These are phyloP conservation scores for Hypericum perforatum DNA, from an alignment of 345 rosid genomes.

Conservation along the genomic window DNA sequence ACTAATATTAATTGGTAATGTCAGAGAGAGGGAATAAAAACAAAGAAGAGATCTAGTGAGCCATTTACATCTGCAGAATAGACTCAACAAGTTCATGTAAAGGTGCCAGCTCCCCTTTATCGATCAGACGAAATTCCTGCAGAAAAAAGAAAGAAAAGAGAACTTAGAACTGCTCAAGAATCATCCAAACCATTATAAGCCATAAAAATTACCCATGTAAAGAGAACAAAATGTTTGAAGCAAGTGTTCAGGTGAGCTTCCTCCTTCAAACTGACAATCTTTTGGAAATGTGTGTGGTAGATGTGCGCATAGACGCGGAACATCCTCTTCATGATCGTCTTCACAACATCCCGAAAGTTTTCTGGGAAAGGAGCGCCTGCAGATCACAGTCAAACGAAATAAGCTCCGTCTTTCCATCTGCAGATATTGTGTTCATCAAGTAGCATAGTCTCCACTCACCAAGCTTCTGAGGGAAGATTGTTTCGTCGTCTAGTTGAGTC, in stretches of 20 bases:
- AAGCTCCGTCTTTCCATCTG: background rate
- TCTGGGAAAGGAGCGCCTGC: slow-evolving; percentile 95
- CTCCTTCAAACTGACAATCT: slow-evolving; percentile 96
- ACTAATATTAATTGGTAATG: too few species aligned
- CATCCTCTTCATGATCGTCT: slow-evolving; percentile 85
- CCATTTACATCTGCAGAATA: slow-evolving; percentile 14
- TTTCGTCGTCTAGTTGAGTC: slow-evolving; percentile 89
- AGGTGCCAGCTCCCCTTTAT: slow-evolving; percentile 97
- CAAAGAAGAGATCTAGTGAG: too few species aligned
- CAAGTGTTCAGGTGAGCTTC: slow-evolving; percentile 99
- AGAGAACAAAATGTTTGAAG: slow-evolving; percentile 95
- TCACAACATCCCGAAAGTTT: slow-evolving; percentile 92
- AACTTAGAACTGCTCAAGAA: background rate
- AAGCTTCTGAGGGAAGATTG: slow-evolving; percentile 92
- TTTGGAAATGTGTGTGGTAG: slow-evolving; percentile 95
- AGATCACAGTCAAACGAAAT: slow-evolving; percentile 5
- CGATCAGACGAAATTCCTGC: slow-evolving; percentile 88
- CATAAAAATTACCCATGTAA: slow-evolving; percentile 67
- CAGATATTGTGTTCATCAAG: too few species aligned
- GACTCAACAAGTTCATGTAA: slow-evolving; percentile 94
- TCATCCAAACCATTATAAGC: background rate
- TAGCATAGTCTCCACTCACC: slow-evolving; percentile 33
- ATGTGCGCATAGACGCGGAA: slow-evolving; percentile 98
- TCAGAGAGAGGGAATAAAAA: too few species aligned
- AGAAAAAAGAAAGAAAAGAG: slow-evolving; percentile 1